These are phyloP conservation scores for Sophora flavescens DNA, from an alignment of 306 rosid genomes.

Conservation along the genomic window DNA sequence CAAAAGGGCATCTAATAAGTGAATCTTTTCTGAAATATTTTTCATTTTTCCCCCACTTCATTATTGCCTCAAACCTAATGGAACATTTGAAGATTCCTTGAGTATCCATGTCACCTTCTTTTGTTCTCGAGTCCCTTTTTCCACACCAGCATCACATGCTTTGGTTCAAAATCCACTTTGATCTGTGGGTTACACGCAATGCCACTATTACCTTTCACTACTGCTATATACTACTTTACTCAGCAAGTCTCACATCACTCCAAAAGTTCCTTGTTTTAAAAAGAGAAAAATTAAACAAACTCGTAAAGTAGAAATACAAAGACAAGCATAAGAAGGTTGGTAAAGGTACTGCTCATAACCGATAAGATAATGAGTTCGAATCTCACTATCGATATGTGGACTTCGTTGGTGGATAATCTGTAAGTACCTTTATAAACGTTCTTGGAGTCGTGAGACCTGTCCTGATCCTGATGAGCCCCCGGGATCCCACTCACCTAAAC, in stretches of 20 bases:
- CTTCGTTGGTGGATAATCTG: too few species aligned
- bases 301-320: constrained; percentile 6
- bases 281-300: background rate
- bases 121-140: background rate
- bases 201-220: constrained; percentile 10
- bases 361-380: too few species aligned
- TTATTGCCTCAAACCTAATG: background rate
- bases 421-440: too few species aligned
- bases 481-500: too few species aligned
- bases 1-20: constrained; percentile 29
- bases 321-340: too few species aligned
- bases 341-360: too few species aligned
- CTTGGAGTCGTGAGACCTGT: too few species aligned
- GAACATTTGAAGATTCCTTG: constrained; percentile 4
- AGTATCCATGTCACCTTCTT: background rate
- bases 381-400: too few species aligned
- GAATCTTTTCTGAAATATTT: too few species aligned
- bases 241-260: background rate
- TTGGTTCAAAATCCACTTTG: background rate
- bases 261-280: background rate
- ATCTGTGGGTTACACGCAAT: constrained; percentile 45
- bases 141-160: constrained; percentile 44
- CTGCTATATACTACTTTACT: background rate
- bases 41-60: background rate
- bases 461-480: too few species aligned